Percentiles rank a stretch among this genome's conserved stretches.
Evolutionary conservation across 768 basidiomycete species (phyloP).

Genomic region (Mycena crocata): DNA sequence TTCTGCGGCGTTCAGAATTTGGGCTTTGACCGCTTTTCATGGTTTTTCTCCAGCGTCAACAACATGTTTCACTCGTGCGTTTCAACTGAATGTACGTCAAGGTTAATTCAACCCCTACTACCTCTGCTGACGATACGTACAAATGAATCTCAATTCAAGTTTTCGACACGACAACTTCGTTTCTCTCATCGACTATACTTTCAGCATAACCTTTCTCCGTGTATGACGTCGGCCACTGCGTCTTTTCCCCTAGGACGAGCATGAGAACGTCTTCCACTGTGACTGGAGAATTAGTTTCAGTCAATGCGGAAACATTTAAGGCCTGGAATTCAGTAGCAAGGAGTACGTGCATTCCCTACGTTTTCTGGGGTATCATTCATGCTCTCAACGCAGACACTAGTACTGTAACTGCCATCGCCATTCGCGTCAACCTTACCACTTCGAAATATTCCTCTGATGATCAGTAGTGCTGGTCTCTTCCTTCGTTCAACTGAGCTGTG

Average conservation of each 20-base stretch:
- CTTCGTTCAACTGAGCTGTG: conserved; percentile 16
- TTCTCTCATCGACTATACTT: background rate
- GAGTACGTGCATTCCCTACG: conserved; percentile 1
- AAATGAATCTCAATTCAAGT: background rate
- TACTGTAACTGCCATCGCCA: conserved; percentile 14
- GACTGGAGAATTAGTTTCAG: conserved; percentile 17
- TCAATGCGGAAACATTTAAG: conserved; percentile 21
- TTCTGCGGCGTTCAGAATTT: conserved; percentile 18
- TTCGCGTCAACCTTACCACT: conserved; percentile 17
- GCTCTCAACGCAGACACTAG: background rate
- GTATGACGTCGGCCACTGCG: conserved; percentile 16
- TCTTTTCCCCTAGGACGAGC: conserved; percentile 11
- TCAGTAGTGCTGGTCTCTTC: conserved; percentile 12
- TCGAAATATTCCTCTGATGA: conserved; percentile 7
- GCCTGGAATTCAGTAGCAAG: conserved; percentile 13
- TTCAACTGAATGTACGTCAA: background rate
- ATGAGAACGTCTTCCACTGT: conserved; percentile 24
- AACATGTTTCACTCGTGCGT: conserved; percentile 20
- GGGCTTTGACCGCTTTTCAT: conserved; percentile 14
- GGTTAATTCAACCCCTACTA: background rate
- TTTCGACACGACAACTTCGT: background rate
- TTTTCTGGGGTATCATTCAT: background rate
- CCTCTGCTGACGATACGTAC: conserved; percentile 10
- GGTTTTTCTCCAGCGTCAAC: conserved; percentile 16
- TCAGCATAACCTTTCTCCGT: conserved; percentile 10